Evolutionary conservation across 257 asterid species (phyloP), one percentile per base, ranked within the genome.

Genomic region (Solanum acaule): DNA sequence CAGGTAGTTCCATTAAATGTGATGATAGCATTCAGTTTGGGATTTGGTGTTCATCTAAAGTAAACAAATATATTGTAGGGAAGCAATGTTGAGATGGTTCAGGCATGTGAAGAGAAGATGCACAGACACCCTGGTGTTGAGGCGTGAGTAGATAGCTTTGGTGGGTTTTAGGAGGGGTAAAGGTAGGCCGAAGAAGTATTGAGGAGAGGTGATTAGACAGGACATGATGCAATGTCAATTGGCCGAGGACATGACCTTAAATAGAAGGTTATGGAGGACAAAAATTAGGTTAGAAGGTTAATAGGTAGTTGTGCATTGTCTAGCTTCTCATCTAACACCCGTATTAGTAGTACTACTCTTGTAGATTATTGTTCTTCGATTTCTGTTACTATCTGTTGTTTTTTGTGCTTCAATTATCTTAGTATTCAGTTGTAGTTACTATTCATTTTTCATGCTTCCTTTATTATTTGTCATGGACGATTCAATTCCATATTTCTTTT

Each of bases 1-100:
- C 96, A 93, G 96, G 98, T 95, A 92, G 56, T 35, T 88, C 27
- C 23, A 44, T 42, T 78, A 37, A 29, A 12, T 85, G 35, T 33
- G 44, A 23, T 42, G 44, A 6, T 34, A 68, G 6, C 23, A 72
- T 18, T 20, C 46, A 5, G 61, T 22, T 40, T 72, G 52, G 27
- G 29, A 56, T 49, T 68, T 70, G 31, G 46, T 25, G 37, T 70
- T 59, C 63, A n/a, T 35, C 49, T 29, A 52, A 76, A 59, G 72
- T 31, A 29, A 29, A 8, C 23, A 78, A 31, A 29, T 31, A 13
- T 70, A 70, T 2, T 14, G 23, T 14, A 70, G 38, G 34, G 38
- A 70, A 29, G 38, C 11, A 29, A 70, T 33, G 38, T 16, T 29
- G 35, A 70, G 37, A 68, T 27, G 10, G 23, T 29, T 14, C 23